Evolutionary conservation across 2,329 filamentous ascomycete genomes (phyloP), one percentile per base, ranked within the genome.

Genomic region (Aspergillus pseudonomiae): DNA sequence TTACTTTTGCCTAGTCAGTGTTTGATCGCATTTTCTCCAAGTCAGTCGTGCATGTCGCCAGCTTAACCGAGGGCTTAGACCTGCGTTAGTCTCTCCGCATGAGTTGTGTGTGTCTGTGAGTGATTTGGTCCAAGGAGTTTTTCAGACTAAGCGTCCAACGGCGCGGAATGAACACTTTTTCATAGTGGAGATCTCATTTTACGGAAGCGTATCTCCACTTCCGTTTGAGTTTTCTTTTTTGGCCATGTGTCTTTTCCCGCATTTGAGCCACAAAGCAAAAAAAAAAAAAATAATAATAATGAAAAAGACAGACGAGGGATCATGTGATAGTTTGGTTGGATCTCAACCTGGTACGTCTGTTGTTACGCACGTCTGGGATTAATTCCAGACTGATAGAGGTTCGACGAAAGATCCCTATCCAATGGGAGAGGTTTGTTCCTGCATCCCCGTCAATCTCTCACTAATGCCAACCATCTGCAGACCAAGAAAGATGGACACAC

Each of bases 151-250:
- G 12, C 59, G 56, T 59, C 62, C 66, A 70, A 70, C 67, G 65
- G 65, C 57, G 63, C 62, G 62, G 67, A 71, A 67, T 68, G 67
- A 69, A 68, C 60, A 45, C 53, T 21, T 50, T 59, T 60, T 54
- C 59, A 64, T 57, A 64, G 69, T 69, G 68, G 68, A 60, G 62
- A 67, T 62, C 61, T 70, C 65, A 68, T 70, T 70, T 70, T 58
- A 54, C 60, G 65, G 66, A 63, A 63, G 59, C 57, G 45, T 61
- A 52, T 43, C 36, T 57, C 58, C 63, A 62, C 63, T 57, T 63
- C 45, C 41, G 66, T 68, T 71, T 69, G 69, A 70, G 67, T 68
- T 67, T 65, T 65, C 62, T 64, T 55, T 54, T 57, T 67, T 21
- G n/a, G 60, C 65, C 65, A 68, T 70, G 63, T 70, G 66, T 64